Percentiles rank a stretch among this genome's conserved stretches.
These are phyloP conservation scores for Lichtheimia hyalospora DNA, from an alignment of 371 early-diverging fungal species.

Conservation along the genomic window DNA sequence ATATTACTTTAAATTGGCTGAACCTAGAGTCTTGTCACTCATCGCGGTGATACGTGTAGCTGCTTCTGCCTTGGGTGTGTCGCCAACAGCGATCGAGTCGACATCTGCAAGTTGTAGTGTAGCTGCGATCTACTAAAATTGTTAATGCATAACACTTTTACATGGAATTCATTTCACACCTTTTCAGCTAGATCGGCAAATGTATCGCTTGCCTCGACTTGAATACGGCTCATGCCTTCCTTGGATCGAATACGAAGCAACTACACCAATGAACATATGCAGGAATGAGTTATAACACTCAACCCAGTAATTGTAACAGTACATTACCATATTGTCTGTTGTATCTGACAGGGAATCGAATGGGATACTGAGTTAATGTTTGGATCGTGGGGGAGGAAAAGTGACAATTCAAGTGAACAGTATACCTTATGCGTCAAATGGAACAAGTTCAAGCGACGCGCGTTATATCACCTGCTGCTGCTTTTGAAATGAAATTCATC, in stretches of 20 bases:
- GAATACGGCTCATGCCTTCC: constrained; percentile 80
- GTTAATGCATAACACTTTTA: constrained; percentile 14
- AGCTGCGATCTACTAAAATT: constrained; percentile 32
- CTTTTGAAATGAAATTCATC: too few species aligned
- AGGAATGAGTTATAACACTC: neutral
- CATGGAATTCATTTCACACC: constrained; percentile 44
- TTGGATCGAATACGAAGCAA: constrained; percentile 83
- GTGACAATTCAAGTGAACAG: too few species aligned
- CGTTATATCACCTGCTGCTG: too few species aligned
- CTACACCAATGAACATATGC: constrained; percentile 21
- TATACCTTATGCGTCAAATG: too few species aligned
- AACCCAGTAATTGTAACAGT: too few species aligned
- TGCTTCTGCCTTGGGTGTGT: constrained; percentile 43
- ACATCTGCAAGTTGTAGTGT: constrained; percentile 41
- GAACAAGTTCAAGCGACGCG: too few species aligned
- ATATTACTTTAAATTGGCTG: constrained; percentile 48
- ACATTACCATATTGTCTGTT: too few species aligned
- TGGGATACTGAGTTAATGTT: too few species aligned
- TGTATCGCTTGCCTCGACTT: constrained; percentile 61
- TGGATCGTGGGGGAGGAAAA: too few species aligned
- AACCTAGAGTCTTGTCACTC: constrained; percentile 41
- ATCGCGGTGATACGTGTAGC: constrained; percentile 41
- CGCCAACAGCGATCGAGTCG: constrained; percentile 51
- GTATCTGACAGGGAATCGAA: too few species aligned
- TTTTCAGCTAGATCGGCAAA: constrained; percentile 55